These are phyloP conservation scores for Botrytis byssoidea DNA, from an alignment of 2,329 filamentous ascomycete genomes.

Conservation along the genomic window DNA sequence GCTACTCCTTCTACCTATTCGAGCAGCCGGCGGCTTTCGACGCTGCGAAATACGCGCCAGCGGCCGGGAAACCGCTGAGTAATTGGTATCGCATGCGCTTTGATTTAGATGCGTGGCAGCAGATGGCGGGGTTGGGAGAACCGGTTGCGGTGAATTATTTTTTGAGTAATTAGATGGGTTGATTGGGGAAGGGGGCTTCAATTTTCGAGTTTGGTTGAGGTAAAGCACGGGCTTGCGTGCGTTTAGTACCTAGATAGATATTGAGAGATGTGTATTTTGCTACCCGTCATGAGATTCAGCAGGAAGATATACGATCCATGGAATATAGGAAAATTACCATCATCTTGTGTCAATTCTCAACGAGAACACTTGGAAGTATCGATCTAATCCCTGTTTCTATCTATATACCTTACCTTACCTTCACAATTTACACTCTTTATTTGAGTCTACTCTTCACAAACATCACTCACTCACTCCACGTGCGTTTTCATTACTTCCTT, in stretches of 20 bases:
- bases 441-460: too few species aligned
- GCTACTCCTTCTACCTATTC: constrained; percentile 51
- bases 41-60: constrained; percentile 38
- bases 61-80: constrained; percentile 41
- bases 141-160: constrained; percentile 44
- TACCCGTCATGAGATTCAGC: not conserved
- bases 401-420: not conserved
- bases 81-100: constrained; percentile 44
- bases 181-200: not conserved
- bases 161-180: constrained; percentile 32
- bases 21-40: constrained; percentile 47
- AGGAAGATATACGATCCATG: not conserved
- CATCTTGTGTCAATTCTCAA: not conserved
- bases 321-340: not conserved
- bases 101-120: constrained; percentile 44
- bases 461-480: too few species aligned
- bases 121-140: constrained; percentile 38
- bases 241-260: not conserved
- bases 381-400: not conserved
- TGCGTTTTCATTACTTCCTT: not conserved
- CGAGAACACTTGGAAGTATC: too few species aligned
- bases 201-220: not conserved
- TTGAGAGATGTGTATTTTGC: not conserved
- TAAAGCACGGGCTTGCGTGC: not conserved
- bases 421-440: too few species aligned